Base-by-base conservation (phyloP, 768 basidiomycete species). In the Russula dissimulans region DNA sequence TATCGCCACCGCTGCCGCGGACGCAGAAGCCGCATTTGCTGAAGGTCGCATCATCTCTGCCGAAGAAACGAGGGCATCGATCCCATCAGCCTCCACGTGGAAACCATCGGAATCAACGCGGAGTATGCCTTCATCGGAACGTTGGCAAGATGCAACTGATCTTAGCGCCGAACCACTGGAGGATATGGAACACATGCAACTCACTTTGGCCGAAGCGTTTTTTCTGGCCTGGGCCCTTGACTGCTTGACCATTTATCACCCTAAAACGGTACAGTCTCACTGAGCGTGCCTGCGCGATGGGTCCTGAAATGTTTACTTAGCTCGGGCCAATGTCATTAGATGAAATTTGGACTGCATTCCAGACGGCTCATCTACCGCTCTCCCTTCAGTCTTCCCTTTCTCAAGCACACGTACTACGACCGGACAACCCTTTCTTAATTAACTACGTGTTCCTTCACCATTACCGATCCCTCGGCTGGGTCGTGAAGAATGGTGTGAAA, bases 401-500 rank as follows among this genome's bases (percentile, higher is more conserved):
- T 8, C 64, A 62, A 45, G 22, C 61, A n/a, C 66, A 66, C 42
- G 62, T 62, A 55, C 60, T 66, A 55, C 81, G 83, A 60, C 84
- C 89, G 53, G 95, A 98, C 73, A 95, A 95, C 69, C 94, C 94
- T 0, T 95, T 97, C 74, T 74, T 99, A 29, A 77, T 98, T 43
- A 81, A 90, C 67, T 99, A 97, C 67, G 84, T 86, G 51, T 84
- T 83, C 3, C 97, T 95, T 68, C 95, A 98, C 70, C 94, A 98
- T 72, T 98, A 89, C 69, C 84, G 95, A 15, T 93, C 94, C 4
- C 79, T 98, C 8, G 97, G 97, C 29, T 99, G 95, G 97, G 91
- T 97, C 18, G 86, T 97, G 64, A 92, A 94, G 72, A 84, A 85
- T 32, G 97, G 97, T 1, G 85, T 97, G 77, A 99, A 99, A 72